Evolutionary conservation across 345 rosid species (phyloP).

Genomic region (Passiflora organensis): DNA sequence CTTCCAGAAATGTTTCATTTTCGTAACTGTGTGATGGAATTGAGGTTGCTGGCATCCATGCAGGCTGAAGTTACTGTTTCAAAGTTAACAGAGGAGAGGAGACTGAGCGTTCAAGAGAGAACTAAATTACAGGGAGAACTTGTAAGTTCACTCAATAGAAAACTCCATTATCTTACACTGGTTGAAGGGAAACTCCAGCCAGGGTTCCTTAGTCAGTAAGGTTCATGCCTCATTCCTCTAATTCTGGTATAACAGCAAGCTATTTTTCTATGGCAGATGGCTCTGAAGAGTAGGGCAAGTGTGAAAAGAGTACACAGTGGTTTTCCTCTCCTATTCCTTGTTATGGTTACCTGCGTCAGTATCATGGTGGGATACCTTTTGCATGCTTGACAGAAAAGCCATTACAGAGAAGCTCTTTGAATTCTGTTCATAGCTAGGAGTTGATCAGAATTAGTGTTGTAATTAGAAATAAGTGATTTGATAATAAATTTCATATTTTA

Average conservation of each 20-base stretch:
- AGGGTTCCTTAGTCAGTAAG: too few relatives aligned
- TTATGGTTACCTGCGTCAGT: constrained; percentile 69
- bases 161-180: too few relatives aligned
- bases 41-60: constrained; percentile 15
- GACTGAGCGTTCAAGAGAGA: constrained; percentile 40
- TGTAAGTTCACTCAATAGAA: constrained; percentile 37
- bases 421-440: constrained; percentile 31
- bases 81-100: constrained; percentile 59
- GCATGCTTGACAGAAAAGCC: constrained; percentile 29
- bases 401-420: constrained; percentile 7
- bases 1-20: too few relatives aligned
- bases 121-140: constrained; percentile 47
- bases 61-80: constrained; percentile 74
- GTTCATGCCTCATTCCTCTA: too few relatives aligned
- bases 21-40: not conserved
- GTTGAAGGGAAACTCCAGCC: too few relatives aligned
- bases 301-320: constrained; percentile 48
- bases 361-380: constrained; percentile 47
- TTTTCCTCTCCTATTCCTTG: constrained; percentile 70
- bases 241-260: too few relatives aligned
- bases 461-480: too few relatives aligned
- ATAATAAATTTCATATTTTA: too few relatives aligned
- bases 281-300: constrained; percentile 37
- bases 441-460: not conserved
- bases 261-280: constrained; percentile 53